Conservation (phyloP, 495 filamentous ascomycete genomes). For the Eremomyces bilateralis region DNA sequence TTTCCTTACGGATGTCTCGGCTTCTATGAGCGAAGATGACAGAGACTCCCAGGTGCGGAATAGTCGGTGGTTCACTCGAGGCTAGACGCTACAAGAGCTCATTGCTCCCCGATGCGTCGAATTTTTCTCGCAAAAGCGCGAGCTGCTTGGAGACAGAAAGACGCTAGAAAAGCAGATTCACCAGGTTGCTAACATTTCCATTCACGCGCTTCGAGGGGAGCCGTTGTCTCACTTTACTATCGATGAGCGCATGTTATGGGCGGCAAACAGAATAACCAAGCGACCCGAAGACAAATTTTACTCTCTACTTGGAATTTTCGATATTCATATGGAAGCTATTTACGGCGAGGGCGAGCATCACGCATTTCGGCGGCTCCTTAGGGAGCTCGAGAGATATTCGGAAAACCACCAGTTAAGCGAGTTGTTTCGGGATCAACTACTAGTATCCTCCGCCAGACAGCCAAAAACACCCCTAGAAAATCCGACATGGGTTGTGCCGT, state of each 20-base stretch:
- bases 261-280: neutral
- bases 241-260: neutral
- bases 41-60: neutral
- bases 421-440: no score
- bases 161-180: neutral
- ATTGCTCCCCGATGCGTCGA: constrained; percentile 1
- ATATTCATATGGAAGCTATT: neutral
- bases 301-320: constrained; percentile 1
- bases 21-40: neutral
- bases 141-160: neutral
- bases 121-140: neutral
- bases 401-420: no score
- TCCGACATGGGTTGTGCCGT: no score
- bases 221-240: neutral
- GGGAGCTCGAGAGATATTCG: constrained; percentile 1
- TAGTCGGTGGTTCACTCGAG: constrained; percentile 1
- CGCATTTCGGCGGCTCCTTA: neutral
- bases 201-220: neutral
- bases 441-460: no score
- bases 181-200: neutral
- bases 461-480: no score
- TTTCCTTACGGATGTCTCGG: constrained; percentile 5
- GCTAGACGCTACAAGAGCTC: constrained; percentile 1
- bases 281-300: neutral
- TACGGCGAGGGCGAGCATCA: neutral